Conservation (phyloP, 805 yeast species). For the Barnettozyma botsteinii region DNA sequence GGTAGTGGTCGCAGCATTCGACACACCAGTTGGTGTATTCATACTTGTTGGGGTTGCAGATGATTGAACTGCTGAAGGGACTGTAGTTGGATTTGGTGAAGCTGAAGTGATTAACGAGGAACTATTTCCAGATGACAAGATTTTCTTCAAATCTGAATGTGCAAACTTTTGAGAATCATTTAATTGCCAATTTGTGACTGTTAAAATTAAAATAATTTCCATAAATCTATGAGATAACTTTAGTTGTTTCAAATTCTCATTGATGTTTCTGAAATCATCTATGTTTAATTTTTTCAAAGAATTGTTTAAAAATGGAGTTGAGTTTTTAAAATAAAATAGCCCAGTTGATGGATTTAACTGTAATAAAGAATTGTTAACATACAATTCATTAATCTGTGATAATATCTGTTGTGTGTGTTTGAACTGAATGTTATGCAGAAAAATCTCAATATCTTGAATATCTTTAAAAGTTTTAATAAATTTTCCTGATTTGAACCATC, state of each 20-base stretch:
- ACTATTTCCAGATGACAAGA: slow-evolving; percentile 13
- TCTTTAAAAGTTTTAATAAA: slow-evolving; percentile 31
- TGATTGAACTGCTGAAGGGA: neutral
- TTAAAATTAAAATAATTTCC: slow-evolving; percentile 50
- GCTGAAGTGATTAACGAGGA: neutral
- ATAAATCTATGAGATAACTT: slow-evolving; percentile 23
- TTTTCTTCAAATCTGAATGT: slow-evolving; percentile 38
- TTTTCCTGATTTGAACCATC: slow-evolving; percentile 60
- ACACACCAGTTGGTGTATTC: slow-evolving; percentile 6
- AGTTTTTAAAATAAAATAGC: slow-evolving; percentile 38
- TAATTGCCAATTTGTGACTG: slow-evolving; percentile 66
- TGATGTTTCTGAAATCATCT: slow-evolving; percentile 23
- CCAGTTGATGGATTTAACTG: slow-evolving; percentile 30
- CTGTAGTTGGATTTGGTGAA: neutral
- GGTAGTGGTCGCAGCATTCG: slow-evolving; percentile 1
- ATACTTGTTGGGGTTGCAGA: neutral
- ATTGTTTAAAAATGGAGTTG: slow-evolving; percentile 30
- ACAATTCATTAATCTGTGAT: slow-evolving; percentile 27
- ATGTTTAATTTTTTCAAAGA: slow-evolving; percentile 21
- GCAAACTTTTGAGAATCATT: slow-evolving; percentile 47
- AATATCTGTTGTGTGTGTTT: slow-evolving; percentile 36
- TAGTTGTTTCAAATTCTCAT: slow-evolving; percentile 17
- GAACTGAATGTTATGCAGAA: slow-evolving; percentile 34
- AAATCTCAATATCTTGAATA: slow-evolving; percentile 29
- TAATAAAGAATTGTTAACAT: slow-evolving; percentile 25